These are phyloP conservation scores for Lodderomyces pseudojiufengensis DNA, from an alignment of 1,139 yeast genomes.

Conservation along the genomic window DNA sequence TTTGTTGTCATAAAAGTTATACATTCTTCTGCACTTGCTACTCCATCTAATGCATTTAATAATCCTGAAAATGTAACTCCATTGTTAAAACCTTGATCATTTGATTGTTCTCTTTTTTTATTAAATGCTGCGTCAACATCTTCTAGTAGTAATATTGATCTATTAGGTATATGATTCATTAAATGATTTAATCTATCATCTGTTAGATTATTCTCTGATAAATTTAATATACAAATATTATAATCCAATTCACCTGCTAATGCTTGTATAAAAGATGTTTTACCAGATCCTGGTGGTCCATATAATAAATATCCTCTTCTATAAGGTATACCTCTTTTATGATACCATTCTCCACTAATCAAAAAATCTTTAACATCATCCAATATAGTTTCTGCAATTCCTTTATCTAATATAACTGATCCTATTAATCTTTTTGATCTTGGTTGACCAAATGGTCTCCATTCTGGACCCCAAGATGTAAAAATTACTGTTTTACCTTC, in stretches of 20 bases:
- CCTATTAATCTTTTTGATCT: conserved; percentile 80
- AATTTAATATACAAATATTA: conserved; percentile 86
- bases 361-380: conserved; percentile 79
- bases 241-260: conserved; percentile 95
- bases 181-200: conserved; percentile 92
- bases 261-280: conserved; percentile 93
- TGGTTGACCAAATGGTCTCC: conserved; percentile 98
- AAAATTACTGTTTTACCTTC: conserved; percentile 93
- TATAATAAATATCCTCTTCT: conserved; percentile 89
- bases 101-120: conserved; percentile 63
- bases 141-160: conserved; percentile 80
- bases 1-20: conserved; percentile 97
- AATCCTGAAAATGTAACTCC: conserved; percentile 96
- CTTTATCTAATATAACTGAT: conserved; percentile 80
- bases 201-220: conserved; percentile 86
- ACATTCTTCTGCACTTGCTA: conserved; percentile 97
- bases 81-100: conserved; percentile 69
- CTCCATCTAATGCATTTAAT: conserved; percentile 93
- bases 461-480: conserved; percentile 97
- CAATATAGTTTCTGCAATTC: conserved; percentile 62
- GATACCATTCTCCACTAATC: conserved; percentile 83
- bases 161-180: conserved; percentile 93
- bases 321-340: conserved; percentile 93
- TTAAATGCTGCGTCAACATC: conserved; percentile 96
- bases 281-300: conserved; percentile 99